phyloP scores from a whole-genome alignment of 352 stramenopile species.

The Pythium periplocum region DNA sequence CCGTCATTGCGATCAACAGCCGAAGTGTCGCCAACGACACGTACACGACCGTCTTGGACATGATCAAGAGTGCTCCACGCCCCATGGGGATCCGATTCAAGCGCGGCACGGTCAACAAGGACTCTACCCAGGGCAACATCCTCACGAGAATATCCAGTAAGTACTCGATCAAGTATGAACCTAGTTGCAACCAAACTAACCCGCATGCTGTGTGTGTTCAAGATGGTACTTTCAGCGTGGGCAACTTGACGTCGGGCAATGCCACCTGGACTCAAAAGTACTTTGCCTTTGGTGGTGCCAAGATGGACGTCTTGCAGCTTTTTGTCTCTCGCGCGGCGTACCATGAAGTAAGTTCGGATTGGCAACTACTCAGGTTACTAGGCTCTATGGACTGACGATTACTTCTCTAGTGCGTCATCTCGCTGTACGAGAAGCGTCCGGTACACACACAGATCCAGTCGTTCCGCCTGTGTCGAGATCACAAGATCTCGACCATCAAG shows the following conservation, averaged over 20 bases:
- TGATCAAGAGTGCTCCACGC: slow-evolving; percentile 74
- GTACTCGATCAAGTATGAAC: slow-evolving; percentile 4
- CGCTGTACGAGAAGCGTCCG: slow-evolving; percentile 76
- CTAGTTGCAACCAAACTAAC: no score
- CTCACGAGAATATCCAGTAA: slow-evolving; percentile 81
- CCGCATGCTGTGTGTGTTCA: slow-evolving; percentile 10
- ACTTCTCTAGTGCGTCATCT: slow-evolving; percentile 59
- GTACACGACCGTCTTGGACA: slow-evolving; percentile 61
- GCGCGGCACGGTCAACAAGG: slow-evolving; percentile 53
- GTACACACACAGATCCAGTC: slow-evolving; percentile 83
- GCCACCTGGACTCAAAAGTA: slow-evolving; percentile 75
- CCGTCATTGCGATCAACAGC: slow-evolving; percentile 68
- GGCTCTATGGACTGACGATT: slow-evolving; percentile 1
- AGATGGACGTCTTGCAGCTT: slow-evolving; percentile 80
- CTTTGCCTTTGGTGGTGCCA: slow-evolving; percentile 74
- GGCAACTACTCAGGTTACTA: neutral
- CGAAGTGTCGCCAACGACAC: slow-evolving; percentile 46
- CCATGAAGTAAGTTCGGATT: slow-evolving; percentile 43
- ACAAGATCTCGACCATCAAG: slow-evolving; percentile 84
- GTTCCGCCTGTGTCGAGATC: slow-evolving; percentile 74
- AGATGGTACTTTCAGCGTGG: slow-evolving; percentile 82
- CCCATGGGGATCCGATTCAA: slow-evolving; percentile 74
- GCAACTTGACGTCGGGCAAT: slow-evolving; percentile 74
- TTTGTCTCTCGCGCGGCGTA: slow-evolving; percentile 80
- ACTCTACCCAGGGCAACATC: slow-evolving; percentile 60